phyloP scores from a whole-genome alignment of 2,329 filamentous ascomycete genomes.

The Nemania abortiva region DNA sequence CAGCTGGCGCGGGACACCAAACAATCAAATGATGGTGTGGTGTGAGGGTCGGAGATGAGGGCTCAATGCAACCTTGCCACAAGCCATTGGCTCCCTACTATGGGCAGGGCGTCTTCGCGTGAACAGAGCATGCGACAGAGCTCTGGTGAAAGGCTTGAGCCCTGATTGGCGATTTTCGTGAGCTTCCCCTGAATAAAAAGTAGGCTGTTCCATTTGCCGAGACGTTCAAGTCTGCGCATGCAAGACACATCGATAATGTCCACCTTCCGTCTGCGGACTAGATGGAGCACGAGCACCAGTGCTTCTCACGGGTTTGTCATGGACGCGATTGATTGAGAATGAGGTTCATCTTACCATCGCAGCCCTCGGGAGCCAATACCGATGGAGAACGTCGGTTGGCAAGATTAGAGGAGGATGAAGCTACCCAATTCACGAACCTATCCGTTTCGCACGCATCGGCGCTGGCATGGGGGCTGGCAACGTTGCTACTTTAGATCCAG shows the following conservation, averaged over 20 bases:
- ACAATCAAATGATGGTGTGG: conserved; percentile 49
- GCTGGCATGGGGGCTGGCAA: conserved; percentile 42
- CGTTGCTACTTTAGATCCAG: conserved; percentile 46
- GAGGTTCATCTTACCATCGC: conserved; percentile 40
- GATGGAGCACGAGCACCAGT: conserved; percentile 41
- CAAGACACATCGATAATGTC: conserved; percentile 42
- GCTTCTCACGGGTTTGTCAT: conserved; percentile 33
- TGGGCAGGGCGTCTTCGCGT: conserved; percentile 36
- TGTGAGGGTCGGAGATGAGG: conserved; percentile 45
- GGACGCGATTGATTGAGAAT: conserved; percentile 34
- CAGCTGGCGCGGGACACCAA: conserved; percentile 45
- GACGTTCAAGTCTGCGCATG: conserved; percentile 39
- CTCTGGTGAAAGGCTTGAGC: conserved; percentile 29
- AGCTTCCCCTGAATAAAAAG: conserved; percentile 46
- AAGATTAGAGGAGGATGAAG: conserved; percentile 30
- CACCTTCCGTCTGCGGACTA: conserved; percentile 49
- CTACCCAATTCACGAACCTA: conserved; percentile 30
- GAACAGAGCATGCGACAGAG: conserved; percentile 39
- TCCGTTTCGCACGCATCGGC: conserved; percentile 28
- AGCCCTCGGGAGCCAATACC: conserved; percentile 35
- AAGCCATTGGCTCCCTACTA: conserved; percentile 32
- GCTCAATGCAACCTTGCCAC: conserved; percentile 45
- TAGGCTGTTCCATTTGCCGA: conserved; percentile 43
- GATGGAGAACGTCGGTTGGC: conserved; percentile 27
- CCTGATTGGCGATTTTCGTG: conserved; percentile 42